Evolutionary conservation across 192 early-diverging fungal genomes (phyloP).

Genomic region (Coemansia sp.): DNA sequence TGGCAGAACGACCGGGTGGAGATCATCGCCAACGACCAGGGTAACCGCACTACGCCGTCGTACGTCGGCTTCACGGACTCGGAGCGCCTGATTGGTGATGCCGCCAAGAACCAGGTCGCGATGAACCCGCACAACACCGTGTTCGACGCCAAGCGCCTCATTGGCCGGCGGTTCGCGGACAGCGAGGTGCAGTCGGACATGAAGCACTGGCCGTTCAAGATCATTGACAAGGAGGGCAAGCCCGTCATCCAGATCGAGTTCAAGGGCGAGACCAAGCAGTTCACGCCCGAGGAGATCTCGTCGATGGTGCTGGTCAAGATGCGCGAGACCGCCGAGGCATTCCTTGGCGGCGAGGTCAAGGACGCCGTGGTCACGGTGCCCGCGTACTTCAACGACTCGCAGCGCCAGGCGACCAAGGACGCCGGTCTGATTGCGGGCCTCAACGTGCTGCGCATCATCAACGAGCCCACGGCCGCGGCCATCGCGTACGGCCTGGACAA

Average conservation of each 20-base stretch:
- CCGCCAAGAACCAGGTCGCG: conserved; percentile 98
- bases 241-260: conserved; percentile 89
- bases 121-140: conserved; percentile 99
- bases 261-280: conserved; percentile 96
- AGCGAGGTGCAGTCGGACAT: conserved; percentile 97
- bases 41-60: conserved; percentile 97
- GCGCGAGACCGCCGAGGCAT: conserved; percentile 95
- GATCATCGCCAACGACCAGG: conserved; percentile 99
- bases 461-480: conserved; percentile 99
- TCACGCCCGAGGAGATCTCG: conserved; percentile 96
- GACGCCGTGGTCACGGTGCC: conserved; percentile 98
- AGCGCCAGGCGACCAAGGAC: conserved; percentile 99
- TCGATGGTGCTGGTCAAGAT: conserved; percentile 98
- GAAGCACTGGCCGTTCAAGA: conserved; percentile 99
- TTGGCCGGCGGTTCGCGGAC: conserved; percentile 92
- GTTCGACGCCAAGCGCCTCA: conserved; percentile 98
- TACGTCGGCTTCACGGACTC: conserved; percentile 96
- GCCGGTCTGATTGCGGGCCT: conserved; percentile 94
- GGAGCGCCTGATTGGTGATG: conserved; percentile 98
- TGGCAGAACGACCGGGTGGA: conserved; percentile 82
- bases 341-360: conserved; percentile 76
- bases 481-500: conserved; percentile 99
- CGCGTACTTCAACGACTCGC: conserved; percentile 98
- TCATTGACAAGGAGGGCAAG: conserved; percentile 84
- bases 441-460: conserved; percentile 99